Evolutionary conservation across 495 filamentous ascomycete genomes (phyloP).

Genomic region (Penicillium egyptiacum): DNA sequence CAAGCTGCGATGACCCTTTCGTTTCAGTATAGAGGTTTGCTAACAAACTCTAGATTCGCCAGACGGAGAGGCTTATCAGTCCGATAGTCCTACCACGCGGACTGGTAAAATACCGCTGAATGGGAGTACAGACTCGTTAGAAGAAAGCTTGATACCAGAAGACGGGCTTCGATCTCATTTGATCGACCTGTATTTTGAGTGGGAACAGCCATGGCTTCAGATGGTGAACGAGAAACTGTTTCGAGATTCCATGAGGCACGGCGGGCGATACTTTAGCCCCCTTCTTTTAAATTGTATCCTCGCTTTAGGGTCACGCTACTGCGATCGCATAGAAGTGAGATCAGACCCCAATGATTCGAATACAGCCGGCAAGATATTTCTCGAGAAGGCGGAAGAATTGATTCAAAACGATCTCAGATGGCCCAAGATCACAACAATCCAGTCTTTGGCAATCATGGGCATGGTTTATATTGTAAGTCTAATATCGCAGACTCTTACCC

Average conservation of each 20-base stretch:
- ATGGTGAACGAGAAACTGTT: slow-evolving; percentile 74
- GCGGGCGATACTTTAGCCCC: slow-evolving; percentile 63
- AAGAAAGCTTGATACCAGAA: slow-evolving; percentile 15
- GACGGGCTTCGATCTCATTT: slow-evolving; percentile 25
- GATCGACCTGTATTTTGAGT: slow-evolving; percentile 67
- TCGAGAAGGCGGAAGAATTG: slow-evolving; percentile 61
- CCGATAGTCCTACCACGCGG: slow-evolving; percentile 11
- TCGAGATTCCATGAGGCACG: slow-evolving; percentile 60
- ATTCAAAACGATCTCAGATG: slow-evolving; percentile 57
- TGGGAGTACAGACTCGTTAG: background rate
- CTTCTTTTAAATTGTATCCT: slow-evolving; percentile 75
- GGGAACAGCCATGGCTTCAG: slow-evolving; percentile 76
- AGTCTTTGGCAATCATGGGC: slow-evolving; percentile 73
- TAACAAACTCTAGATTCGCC: slow-evolving; percentile 19
- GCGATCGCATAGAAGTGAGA: slow-evolving; percentile 61
- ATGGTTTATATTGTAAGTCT: slow-evolving; percentile 29
- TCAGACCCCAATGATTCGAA: slow-evolving; percentile 58
- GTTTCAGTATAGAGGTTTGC: background rate
- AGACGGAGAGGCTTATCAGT: slow-evolving; percentile 9
- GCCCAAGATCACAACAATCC: slow-evolving; percentile 68
- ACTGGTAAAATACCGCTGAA: background rate
- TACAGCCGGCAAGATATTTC: slow-evolving; percentile 73
- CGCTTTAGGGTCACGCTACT: slow-evolving; percentile 72
- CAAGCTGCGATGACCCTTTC: background rate
- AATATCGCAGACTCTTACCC: background rate